A percentile compares a stretch with the other conserved stretches of the same genome.
Conservation (phyloP, 2,329 filamentous ascomycete genomes). For the Fusarium sublunatum region DNA sequence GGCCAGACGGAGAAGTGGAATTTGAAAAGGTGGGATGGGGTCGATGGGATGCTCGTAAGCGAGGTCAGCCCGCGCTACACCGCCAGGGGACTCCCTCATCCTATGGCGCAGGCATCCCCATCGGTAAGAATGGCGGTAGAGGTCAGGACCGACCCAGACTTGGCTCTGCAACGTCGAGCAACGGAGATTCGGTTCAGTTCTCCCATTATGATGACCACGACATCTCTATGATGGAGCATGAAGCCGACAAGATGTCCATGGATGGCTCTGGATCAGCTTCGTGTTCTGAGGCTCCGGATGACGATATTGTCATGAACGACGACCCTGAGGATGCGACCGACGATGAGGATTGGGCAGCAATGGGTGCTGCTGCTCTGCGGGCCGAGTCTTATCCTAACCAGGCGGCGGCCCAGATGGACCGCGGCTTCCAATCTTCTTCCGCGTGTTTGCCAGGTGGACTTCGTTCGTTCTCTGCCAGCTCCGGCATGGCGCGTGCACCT, state of each 20-base stretch:
- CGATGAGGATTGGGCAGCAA: slow-evolving; percentile 93
- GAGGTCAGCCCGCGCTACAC: slow-evolving; percentile 68
- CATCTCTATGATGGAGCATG: slow-evolving; percentile 79
- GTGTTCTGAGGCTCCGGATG: slow-evolving; percentile 78
- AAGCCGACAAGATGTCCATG: slow-evolving; percentile 95
- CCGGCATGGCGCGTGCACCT: slow-evolving; percentile 66
- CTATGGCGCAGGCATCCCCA: slow-evolving; percentile 67
- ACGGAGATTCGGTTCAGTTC: slow-evolving; percentile 78
- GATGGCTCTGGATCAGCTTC: slow-evolving; percentile 77
- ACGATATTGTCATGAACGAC: slow-evolving; percentile 74
- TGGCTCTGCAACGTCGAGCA: slow-evolving; percentile 67
- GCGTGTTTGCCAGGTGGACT: slow-evolving; percentile 60
- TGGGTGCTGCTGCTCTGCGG: slow-evolving; percentile 86
- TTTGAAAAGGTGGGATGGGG: slow-evolving; percentile 99
- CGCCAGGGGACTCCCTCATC: slow-evolving; percentile 57
- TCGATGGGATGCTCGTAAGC: slow-evolving; percentile 87
- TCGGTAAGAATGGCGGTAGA: slow-evolving; percentile 59
- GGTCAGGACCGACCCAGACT: slow-evolving; percentile 61
- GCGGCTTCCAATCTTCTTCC: slow-evolving; percentile 55
- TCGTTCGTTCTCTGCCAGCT: slow-evolving; percentile 62
- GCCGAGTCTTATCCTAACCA: slow-evolving; percentile 70
- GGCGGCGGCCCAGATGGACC: slow-evolving; percentile 65
- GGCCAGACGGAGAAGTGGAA: slow-evolving; percentile 75
- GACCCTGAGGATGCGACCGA: slow-evolving; percentile 90
- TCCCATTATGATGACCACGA: slow-evolving; percentile 75